phyloP scores from a whole-genome alignment of 1,284 basidiomycete species.

The Naganishia liquefaciens region DNA sequence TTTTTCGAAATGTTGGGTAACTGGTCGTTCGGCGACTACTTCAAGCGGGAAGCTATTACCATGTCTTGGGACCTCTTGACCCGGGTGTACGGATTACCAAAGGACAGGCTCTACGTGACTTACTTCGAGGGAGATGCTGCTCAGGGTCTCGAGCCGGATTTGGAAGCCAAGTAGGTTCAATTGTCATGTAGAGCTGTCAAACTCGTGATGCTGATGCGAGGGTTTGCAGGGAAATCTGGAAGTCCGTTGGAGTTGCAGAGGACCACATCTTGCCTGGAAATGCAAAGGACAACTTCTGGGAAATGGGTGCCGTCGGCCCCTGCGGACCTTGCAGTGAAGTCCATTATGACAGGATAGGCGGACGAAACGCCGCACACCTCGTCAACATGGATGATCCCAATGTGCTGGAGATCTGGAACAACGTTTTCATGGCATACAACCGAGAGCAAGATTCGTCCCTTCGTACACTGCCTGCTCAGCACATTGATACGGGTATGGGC shows the following conservation, averaged over 20 bases:
- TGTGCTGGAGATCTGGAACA: conserved; percentile 99
- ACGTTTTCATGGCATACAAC: conserved; percentile 99
- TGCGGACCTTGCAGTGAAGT: conserved; percentile 98
- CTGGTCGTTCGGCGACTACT: conserved; percentile 99
- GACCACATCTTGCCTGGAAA: conserved; percentile 91
- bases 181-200: not conserved
- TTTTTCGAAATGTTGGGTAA: conserved; percentile 99
- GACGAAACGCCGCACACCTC: conserved; percentile 83
- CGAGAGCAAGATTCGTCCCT: conserved; percentile 85
- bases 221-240: conserved; percentile 70
- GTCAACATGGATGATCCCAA: conserved; percentile 95
- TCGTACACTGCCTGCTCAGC: conserved; percentile 80
- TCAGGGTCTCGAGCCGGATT: conserved; percentile 83
- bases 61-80: conserved; percentile 96
- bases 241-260: conserved; percentile 79
- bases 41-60: conserved; percentile 92
- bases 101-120: conserved; percentile 91
- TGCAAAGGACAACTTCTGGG: conserved; percentile 99
- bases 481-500: conserved; percentile 98
- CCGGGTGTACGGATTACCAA: conserved; percentile 76
- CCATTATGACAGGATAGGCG: conserved; percentile 94
- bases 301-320: conserved; percentile 97
- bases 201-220: conserved; percentile 1
- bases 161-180: conserved; percentile 65
- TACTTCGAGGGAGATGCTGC: conserved; percentile 94